phyloP scores from a whole-genome alignment of 108 stramenopile genomes.

The Cylindrotheca fusiformis region DNA sequence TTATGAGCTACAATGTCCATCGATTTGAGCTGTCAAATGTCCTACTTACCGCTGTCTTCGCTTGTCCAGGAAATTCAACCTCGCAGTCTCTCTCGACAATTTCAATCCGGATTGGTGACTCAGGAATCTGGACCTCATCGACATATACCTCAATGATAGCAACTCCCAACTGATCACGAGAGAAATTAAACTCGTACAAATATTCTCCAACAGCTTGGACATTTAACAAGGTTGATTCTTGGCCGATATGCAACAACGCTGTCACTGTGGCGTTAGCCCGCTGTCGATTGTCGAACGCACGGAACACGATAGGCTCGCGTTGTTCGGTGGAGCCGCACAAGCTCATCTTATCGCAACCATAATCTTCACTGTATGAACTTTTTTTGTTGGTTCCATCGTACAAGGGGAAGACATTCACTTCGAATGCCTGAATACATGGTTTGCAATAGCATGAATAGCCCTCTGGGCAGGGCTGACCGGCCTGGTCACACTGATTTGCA shows the following conservation, averaged over 20 bases:
- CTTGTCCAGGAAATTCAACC: background rate
- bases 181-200: conserved; percentile 20
- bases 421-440: conserved; percentile 27
- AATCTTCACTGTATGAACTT: background rate
- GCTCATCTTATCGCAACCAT: conserved; percentile 31
- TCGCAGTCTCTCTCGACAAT: conserved; percentile 8
- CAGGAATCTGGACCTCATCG: conserved; percentile 24
- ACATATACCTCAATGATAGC: conserved; percentile 25
- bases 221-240: background rate
- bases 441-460: conserved; percentile 15
- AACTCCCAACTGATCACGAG: conserved; percentile 5
- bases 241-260: background rate
- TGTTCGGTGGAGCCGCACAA: conserved; percentile 23
- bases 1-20: background rate
- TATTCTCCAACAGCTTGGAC: background rate
- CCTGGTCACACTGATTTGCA: conserved; percentile 6
- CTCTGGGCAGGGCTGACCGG: conserved; percentile 13
- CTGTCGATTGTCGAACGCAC: conserved; percentile 18
- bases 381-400: background rate
- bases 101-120: conserved; percentile 28
- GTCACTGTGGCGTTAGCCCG: conserved; percentile 1
- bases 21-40: background rate
- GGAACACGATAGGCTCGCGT: background rate
- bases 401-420: conserved; percentile 1
- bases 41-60: background rate